These are phyloP conservation scores for Scheffersomyces segobiensis DNA, from an alignment of 1,139 yeast genomes.

Conservation along the genomic window DNA sequence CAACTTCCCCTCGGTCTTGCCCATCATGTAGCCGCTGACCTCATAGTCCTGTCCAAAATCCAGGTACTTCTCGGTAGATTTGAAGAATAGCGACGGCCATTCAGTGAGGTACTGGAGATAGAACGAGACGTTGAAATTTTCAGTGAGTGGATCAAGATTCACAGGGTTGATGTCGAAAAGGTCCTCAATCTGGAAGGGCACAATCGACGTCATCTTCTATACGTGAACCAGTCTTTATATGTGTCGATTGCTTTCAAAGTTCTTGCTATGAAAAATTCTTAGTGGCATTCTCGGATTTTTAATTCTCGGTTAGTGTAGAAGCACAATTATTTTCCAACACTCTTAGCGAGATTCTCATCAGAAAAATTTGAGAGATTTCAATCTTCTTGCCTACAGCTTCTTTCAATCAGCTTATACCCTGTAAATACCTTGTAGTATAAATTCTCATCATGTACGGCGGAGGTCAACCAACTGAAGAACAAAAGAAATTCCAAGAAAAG, in stretches of 20 bases:
- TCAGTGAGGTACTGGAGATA: constrained; percentile 78
- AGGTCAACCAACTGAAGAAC: constrained; percentile 76
- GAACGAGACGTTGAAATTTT: constrained; percentile 81
- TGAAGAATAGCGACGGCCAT: constrained; percentile 92
- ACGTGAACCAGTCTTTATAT: not conserved
- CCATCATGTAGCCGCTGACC: constrained; percentile 84
- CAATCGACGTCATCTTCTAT: constrained; percentile 66
- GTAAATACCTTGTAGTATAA: not conserved
- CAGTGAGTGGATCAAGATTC: constrained; percentile 86
- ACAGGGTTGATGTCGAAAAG: constrained; percentile 69
- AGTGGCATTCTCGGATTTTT: not conserved
- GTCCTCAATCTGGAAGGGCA: constrained; percentile 86
- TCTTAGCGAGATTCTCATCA: not conserved
- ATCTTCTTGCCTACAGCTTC: not conserved
- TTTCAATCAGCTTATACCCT: not conserved
- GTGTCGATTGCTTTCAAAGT: not conserved
- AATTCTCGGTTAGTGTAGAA: not conserved
- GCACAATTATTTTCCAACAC: not conserved
- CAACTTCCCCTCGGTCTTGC: constrained; percentile 84
- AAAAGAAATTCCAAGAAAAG: constrained; percentile 71
- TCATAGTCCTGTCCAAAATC: constrained; percentile 22
- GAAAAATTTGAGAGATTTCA: not conserved
- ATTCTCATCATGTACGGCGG: constrained; percentile 61
- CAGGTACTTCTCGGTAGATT: constrained; percentile 39
- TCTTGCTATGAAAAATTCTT: not conserved